phyloP scores from a whole-genome alignment of 257 asterid species.

The Striga asiatica region DNA sequence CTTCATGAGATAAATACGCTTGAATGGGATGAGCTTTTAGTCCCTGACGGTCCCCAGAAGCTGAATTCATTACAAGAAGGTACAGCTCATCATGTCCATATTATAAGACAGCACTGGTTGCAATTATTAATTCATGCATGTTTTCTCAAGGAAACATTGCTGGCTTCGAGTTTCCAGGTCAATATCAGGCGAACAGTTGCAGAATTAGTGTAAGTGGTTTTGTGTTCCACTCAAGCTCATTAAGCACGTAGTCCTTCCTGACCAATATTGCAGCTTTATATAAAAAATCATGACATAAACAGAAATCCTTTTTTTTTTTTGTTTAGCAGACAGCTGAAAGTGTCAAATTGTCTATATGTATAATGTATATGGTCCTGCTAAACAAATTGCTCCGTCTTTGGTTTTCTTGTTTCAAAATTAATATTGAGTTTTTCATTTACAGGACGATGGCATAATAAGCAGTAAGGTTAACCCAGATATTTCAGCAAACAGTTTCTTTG shows the following conservation, averaged over 20 bases:
- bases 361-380: too few species aligned
- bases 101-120: conserved; percentile 1
- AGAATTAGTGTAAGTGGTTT: conserved; percentile 39
- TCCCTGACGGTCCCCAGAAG: conserved; percentile 45
- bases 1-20: conserved; percentile 87
- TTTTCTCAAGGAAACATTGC: conserved; percentile 39
- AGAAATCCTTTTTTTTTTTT: too few species aligned
- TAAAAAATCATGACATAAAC: not conserved
- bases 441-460: conserved; percentile 34
- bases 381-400: too few species aligned
- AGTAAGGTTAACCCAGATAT: conserved; percentile 28
- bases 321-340: too few species aligned
- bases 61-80: conserved; percentile 48
- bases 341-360: too few species aligned
- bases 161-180: conserved; percentile 37
- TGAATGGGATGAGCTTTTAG: conserved; percentile 97
- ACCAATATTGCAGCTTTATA: not conserved
- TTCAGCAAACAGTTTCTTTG: conserved; percentile 29
- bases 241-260: too few species aligned
- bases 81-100: conserved; percentile 12
- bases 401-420: conserved; percentile 11
- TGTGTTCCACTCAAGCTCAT: not conserved
- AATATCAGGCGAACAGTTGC: conserved; percentile 27
- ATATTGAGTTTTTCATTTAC: conserved; percentile 20
- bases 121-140: conserved; percentile 9